Evolutionary conservation across 2,329 filamentous ascomycete genomes (phyloP), one percentile per base, ranked within the genome.

Genomic region (Zymoseptoria tritici): DNA sequence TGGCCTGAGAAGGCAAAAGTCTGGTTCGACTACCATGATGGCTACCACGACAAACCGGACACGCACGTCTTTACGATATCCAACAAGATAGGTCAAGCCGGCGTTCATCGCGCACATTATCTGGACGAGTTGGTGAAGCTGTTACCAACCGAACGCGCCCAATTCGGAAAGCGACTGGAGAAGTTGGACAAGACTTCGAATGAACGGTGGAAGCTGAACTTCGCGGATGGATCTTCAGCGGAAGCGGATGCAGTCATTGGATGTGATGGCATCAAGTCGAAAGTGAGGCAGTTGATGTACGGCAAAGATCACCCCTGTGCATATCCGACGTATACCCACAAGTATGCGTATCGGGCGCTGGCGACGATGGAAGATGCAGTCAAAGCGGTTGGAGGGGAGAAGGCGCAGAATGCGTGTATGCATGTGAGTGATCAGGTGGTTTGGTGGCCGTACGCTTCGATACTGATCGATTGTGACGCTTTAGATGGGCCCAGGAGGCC

Each of bases 311-410:
- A 79, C 59, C 77, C 79, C 0, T 75, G 77, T 5, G 72, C 77
- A 0, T 70, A 77, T 42, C 76, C 84, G 0, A 72, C 74, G 0
- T 87, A 84, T 67, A 80, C 80, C 0, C 76, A 81, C 49, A 83
- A 85, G 62, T 83, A 83, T 71, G 85, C 83, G 36, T 88, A 85
- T 71, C 78, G 86, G 3, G 81, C 81, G 0, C 69, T 88, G 3
- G 76, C 87, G 1, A 81, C 84, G 0, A 87, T 87, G 78, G 63
- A 62, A 5, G 58, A 68, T 26, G 69, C 69, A 7, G 59, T 68
- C 21, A 60, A 60, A 24, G 64, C 66, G 4, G 61, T 72, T 4
- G 70, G 69, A 16, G 67, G 68, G 50, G 62, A 67, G 51, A 67
- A 66, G 55, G 68, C 69, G 6, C 56, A 58, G 56, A 70, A 70